Base-by-base conservation (phyloP, 371 early-diverging fungal species). In the Zychaea mexicana region DNA sequence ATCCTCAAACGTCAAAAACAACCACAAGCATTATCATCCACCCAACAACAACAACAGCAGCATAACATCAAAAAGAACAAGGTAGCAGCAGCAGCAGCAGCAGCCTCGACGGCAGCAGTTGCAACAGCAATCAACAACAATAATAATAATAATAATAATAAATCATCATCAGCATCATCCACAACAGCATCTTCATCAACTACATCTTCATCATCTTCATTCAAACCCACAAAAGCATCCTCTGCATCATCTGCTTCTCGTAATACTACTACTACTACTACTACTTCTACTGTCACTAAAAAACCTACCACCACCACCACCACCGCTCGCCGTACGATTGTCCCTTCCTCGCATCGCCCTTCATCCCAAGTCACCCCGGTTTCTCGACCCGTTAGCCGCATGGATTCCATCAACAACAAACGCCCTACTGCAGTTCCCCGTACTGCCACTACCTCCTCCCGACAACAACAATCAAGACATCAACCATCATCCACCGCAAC, bases 401-500 rank as follows among this genome's bases (percentile, higher is more conserved):
- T 57, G 57, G 57, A 57, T 17, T 17, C 45, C 45, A 17, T 19
- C n/a, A n/a, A 32, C 55, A 32, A 54, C n/a, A n/a, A 38, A 57
- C 57, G 57, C 57, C 57, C 57, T 38, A 38, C 57, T 57, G 57
- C 57, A 57, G 57, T 57, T 39, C 57, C 57, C 28, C 57, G 38
- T 24, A 33, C 57, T 36, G 7, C 57, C 19, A 36, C 33, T 24
- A 33, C 57, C 32, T 19, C 57, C 19, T 57, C 33, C 57, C 57
- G 38, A 26, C 32, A 57, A 15, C 53, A 53, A n/a, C 30, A 53
- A n/a, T 27, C 19, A 27, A 53, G 30, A 27, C 24, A 26, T n/a
- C n/a, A 53, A 27, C 26, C n/a, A n/a, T n/a, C n/a, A n/a, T 42
- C 42, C 15, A 42, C 15, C 7, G 13, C 4, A 42, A 24, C 26